Base-by-base conservation (phyloP, 164 flowering plant genomes). In the Houttuynia cordata region DNA sequence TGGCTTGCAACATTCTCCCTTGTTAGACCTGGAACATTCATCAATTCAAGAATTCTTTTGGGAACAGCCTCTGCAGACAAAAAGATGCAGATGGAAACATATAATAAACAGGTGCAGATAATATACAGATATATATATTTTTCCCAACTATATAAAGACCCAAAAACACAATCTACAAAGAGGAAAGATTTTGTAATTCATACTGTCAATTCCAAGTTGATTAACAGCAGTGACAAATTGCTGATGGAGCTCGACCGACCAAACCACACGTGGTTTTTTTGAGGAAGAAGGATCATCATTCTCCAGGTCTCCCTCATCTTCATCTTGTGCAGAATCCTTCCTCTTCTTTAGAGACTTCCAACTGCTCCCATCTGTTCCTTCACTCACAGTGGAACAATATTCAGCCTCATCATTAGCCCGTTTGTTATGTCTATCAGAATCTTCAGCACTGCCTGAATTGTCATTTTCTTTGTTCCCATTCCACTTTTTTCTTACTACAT, bases 1-100 rank as follows among this genome's bases (percentile, higher is more conserved):
- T 90, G 97, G 66, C 97, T 90, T 10, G 97, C 97, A 64, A 90
- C 90, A 73, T 90, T 85, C 73, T 90, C 95, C 70, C 97, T 80
- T 37, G 91, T 85, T 65, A 90, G 76, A 59, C 86, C 95, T 49
- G 88, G 93, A 61, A 83, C 93, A 71, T 87, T 88, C 97, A 90
- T 90, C 76, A 90, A 65, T 64, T 90, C 97, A 37, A 90, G 89
- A 60, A 90, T 90, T 70, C 88, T 74, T 68, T 90, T 90, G 18
- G 97, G 97, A 53, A 90, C 97, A 65, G 97, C 97, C 81, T 90
- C 97, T 90, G 95, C 64, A 74, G n/a, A n/a, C 47, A 47, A 59
- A 20, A n/a, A n/a, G n/a, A n/a, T n/a, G n/a, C 45, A 60, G 22
- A 58, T 1, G 15, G 8, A 64, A 0, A 24, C 10, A 47, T 8